A percentile compares a stretch with the other conserved stretches of the same genome.
These are phyloP conservation scores for Lithohypha guttulata DNA, from an alignment of 2,329 filamentous ascomycete species.

Conservation along the genomic window DNA sequence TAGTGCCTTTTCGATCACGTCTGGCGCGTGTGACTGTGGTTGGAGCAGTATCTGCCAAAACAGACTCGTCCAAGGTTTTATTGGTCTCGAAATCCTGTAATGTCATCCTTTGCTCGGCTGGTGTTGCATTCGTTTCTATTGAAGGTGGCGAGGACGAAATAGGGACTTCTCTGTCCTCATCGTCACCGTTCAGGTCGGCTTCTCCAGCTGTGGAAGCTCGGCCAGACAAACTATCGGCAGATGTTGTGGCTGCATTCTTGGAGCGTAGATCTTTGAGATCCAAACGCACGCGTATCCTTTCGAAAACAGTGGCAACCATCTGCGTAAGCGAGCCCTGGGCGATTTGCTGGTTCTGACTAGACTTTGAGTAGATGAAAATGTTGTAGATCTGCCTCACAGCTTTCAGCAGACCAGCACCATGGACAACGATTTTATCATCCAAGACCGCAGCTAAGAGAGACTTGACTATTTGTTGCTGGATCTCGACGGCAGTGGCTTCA, in stretches of 20 bases:
- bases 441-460: constrained; percentile 88
- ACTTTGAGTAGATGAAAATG: constrained; percentile 92
- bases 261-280: constrained; percentile 75
- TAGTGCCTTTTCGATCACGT: constrained; percentile 32
- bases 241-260: constrained; percentile 28
- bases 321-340: constrained; percentile 94
- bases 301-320: constrained; percentile 98
- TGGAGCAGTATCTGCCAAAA: constrained; percentile 56
- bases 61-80: constrained; percentile 55
- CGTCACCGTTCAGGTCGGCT: constrained; percentile 26
- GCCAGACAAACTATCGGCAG: constrained; percentile 21
- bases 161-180: constrained; percentile 16
- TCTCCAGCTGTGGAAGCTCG: constrained; percentile 17
- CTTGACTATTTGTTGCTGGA: constrained; percentile 97
- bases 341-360: constrained; percentile 87
- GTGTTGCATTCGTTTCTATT: constrained; percentile 28
- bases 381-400: constrained; percentile 98
- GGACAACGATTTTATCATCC: constrained; percentile 97
- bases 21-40: constrained; percentile 55
- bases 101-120: constrained; percentile 49
- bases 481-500: constrained; percentile 80
- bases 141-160: constrained; percentile 5
- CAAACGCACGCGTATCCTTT: constrained; percentile 76
- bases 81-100: constrained; percentile 58
- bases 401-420: constrained; percentile 89